Conservation (phyloP, 2,329 filamentous ascomycete species). For the Fusarium tuaranense region DNA sequence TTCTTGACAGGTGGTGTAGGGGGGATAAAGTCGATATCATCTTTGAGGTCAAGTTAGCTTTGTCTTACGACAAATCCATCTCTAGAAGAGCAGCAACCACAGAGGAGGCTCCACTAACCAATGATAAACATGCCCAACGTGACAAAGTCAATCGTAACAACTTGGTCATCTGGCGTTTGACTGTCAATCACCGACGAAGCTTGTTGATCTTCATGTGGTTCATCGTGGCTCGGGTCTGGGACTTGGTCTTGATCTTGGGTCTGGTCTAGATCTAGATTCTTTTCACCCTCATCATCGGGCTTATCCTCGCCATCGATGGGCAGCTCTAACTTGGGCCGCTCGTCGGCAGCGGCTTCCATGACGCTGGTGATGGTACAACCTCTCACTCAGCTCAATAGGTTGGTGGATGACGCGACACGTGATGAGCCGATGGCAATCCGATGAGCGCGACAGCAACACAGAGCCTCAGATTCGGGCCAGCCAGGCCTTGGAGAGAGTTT, state of each 20-base stretch:
- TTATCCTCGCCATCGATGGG: slow-evolving; percentile 10
- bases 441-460: background rate
- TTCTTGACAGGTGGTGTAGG: slow-evolving; percentile 76
- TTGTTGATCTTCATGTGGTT: slow-evolving; percentile 9
- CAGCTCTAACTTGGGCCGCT: slow-evolving; percentile 11
- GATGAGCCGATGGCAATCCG: background rate
- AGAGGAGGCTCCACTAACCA: slow-evolving; percentile 57
- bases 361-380: background rate
- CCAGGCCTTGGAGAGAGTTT: background rate
- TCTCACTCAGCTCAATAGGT: background rate
- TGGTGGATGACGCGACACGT: background rate
- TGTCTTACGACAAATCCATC: background rate
- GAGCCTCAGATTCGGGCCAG: background rate
- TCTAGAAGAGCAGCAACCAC: background rate
- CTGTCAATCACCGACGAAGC: background rate
- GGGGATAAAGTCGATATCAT: slow-evolving; percentile 89
- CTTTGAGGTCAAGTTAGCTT: slow-evolving; percentile 57
- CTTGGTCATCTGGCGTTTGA: slow-evolving; percentile 6
- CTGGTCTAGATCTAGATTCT: slow-evolving; percentile 12
- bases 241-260: slow-evolving; percentile 16
- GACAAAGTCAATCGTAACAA: slow-evolving; percentile 67
- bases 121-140: slow-evolving; percentile 82
- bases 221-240: slow-evolving; percentile 11
- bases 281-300: background rate
- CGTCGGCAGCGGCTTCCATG: slow-evolving; percentile 24